These are phyloP conservation scores for Meyerozyma carpophila DNA, from an alignment of 1,139 yeast genomes.

Conservation along the genomic window DNA sequence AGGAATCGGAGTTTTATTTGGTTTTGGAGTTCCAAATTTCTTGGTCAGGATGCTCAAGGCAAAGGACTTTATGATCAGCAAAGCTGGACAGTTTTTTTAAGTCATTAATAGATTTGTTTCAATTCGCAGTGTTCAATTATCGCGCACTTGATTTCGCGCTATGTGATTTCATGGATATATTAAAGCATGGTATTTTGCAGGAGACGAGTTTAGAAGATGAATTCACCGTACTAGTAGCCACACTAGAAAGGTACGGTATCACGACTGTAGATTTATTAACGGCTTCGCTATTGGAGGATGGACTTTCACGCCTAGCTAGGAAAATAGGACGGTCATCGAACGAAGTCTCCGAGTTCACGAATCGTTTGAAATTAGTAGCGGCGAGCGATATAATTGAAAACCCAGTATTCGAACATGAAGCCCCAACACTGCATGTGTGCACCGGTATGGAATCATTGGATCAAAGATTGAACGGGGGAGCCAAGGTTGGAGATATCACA, in stretches of 20 bases:
- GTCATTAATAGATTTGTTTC: neutral
- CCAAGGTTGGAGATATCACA: neutral
- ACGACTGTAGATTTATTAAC: neutral
- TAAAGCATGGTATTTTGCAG: neutral
- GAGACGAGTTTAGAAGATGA: neutral
- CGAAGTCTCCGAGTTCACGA: neutral
- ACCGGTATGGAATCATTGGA: neutral
- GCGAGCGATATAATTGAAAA: neutral
- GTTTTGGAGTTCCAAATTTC: conserved; percentile 25
- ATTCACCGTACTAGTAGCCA: neutral
- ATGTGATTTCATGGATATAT: neutral
- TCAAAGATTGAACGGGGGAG: neutral
- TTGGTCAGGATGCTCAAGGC: conserved; percentile 20
- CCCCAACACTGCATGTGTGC: neutral
- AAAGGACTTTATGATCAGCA: neutral
- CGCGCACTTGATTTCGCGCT: neutral
- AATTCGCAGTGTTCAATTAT: neutral
- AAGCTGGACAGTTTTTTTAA: neutral
- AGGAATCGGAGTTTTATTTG: conserved; percentile 30
- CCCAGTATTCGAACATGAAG: neutral
- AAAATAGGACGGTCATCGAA: neutral
- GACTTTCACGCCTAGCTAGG: neutral
- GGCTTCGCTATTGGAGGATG: neutral
- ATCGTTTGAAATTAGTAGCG: neutral
- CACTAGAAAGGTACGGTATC: neutral